Percentiles rank a stretch among this genome's conserved stretches.
phyloP scores from a whole-genome alignment of 345 rosid species.

The Gossypium sturtianum region DNA sequence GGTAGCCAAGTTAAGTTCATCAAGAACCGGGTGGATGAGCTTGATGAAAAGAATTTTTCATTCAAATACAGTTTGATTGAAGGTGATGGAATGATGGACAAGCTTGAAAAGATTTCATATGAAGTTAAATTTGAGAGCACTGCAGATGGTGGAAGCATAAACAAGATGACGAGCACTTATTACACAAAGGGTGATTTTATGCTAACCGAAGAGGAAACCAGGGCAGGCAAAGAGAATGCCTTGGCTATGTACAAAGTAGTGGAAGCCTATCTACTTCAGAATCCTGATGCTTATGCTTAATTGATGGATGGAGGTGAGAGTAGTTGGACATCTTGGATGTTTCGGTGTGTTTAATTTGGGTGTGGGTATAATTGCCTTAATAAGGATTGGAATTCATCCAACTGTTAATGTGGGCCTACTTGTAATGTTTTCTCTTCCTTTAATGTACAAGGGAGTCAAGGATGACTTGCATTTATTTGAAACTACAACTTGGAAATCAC shows the following conservation, averaged over 20 bases:
- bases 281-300: conserved; percentile 30
- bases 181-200: conserved; percentile 20
- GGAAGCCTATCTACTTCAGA: conserved; percentile 27
- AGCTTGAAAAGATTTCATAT: conserved; percentile 19
- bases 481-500: too few relatives aligned
- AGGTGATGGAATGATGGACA: conserved; percentile 20
- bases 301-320: background rate
- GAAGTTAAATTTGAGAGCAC: conserved; percentile 24
- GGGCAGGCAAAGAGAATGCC: conserved; percentile 28
- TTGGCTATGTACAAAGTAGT: conserved; percentile 30
- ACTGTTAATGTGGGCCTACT: background rate
- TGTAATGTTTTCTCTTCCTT: background rate
- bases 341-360: background rate
- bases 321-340: background rate
- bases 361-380: background rate
- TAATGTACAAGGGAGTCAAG: background rate
- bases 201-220: conserved; percentile 26
- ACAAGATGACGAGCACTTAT: conserved; percentile 32
- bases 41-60: conserved; percentile 22
- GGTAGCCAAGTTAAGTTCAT: conserved; percentile 25
- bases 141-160: conserved; percentile 30
- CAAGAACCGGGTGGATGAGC: conserved; percentile 29
- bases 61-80: conserved; percentile 34
- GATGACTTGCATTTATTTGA: background rate
- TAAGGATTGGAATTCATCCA: background rate